Percentiles rank a stretch among this genome's conserved stretches.
Evolutionary conservation across 371 early-diverging fungal genomes (phyloP).

Genomic region (Gilbertella persicaria): DNA sequence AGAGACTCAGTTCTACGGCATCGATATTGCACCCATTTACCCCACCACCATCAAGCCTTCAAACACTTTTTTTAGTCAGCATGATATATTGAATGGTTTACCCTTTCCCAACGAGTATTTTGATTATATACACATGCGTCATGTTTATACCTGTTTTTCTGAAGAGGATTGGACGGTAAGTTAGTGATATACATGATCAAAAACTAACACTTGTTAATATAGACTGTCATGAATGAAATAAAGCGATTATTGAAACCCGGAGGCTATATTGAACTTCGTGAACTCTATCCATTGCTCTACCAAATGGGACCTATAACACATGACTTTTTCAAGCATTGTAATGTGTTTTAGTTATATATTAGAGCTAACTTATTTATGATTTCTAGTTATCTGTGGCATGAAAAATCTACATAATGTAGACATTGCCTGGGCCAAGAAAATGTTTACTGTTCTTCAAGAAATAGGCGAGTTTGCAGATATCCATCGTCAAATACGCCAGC

Average conservation of each 20-base stretch:
- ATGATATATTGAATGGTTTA: conserved; percentile 49
- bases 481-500: conserved; percentile 23
- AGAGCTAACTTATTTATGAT: background rate
- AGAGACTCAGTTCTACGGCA: conserved; percentile 49
- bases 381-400: conserved; percentile 24
- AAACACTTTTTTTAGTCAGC: conserved; percentile 48
- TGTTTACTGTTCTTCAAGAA: conserved; percentile 22
- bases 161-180: conserved; percentile 35
- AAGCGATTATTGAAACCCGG: conserved; percentile 57
- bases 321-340: conserved; percentile 26
- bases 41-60: conserved; percentile 54
- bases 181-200: background rate
- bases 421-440: conserved; percentile 23
- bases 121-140: conserved; percentile 59
- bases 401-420: conserved; percentile 26
- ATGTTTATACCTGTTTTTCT: conserved; percentile 43
- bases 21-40: conserved; percentile 50
- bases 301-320: conserved; percentile 46
- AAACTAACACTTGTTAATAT: background rate
- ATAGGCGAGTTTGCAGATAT: conserved; percentile 33
- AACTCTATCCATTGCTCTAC: conserved; percentile 48
- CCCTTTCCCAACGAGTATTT: conserved; percentile 55
- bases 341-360: background rate
- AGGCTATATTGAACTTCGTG: conserved; percentile 57
- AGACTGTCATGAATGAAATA: conserved; percentile 28